Percentiles rank a stretch among this genome's conserved stretches.
Evolutionary conservation across 345 rosid genomes (phyloP).

Genomic region (Eutrema japonicum): DNA sequence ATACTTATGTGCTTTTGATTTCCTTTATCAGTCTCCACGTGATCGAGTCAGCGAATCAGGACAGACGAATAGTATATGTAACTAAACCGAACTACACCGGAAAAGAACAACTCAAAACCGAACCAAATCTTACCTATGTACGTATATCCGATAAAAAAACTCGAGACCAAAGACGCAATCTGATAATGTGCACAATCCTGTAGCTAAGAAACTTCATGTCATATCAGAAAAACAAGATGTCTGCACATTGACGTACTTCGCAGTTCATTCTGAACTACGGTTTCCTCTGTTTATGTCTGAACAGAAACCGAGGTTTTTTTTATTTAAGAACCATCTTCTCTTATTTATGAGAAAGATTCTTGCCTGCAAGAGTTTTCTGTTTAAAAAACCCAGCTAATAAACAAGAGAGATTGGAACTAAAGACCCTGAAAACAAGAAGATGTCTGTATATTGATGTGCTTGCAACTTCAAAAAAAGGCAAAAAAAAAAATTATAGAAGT

Average conservation of each 20-base stretch:
- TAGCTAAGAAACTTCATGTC: no score
- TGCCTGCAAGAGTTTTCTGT: neutral
- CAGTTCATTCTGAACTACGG: neutral
- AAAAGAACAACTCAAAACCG: neutral
- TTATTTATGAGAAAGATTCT: neutral
- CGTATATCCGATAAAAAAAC: neutral
- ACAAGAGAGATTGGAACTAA: neutral
- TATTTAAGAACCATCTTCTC: neutral
- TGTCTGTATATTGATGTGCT: conserved; percentile 2
- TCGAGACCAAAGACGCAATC: neutral
- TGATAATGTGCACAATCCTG: neutral
- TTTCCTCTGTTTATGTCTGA: neutral
- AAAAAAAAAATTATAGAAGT: neutral
- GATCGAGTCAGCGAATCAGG: neutral
- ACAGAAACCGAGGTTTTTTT: neutral
- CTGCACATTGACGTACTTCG: neutral
- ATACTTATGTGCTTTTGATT: neutral
- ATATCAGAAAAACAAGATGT: neutral
- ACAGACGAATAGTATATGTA: neutral
- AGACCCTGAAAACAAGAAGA: neutral
- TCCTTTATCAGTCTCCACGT: neutral
- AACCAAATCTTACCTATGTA: neutral
- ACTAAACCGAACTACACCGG: neutral
- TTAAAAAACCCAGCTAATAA: no score
- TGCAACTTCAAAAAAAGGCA: neutral